Base-by-base conservation (phyloP, 805 yeast species). In the Metschnikowia gelsemii region DNA sequence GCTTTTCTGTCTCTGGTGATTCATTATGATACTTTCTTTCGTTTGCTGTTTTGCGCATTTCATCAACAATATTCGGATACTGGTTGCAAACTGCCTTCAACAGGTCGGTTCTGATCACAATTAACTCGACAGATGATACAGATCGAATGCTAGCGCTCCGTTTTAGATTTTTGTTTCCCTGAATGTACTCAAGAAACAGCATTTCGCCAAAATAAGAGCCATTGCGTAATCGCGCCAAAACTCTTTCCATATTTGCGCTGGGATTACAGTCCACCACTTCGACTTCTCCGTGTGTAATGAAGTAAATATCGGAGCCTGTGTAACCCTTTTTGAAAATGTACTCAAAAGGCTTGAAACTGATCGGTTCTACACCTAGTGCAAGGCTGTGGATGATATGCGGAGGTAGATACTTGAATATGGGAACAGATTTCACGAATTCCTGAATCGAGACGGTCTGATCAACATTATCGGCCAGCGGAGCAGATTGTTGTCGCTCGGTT, bases 201-300 rank as follows among this genome's bases (percentile, higher is more conserved):
- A 84, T 80, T 58, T 84, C 91, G 17, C 93, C 93, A 62, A 84
- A 83, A 60, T 81, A 83, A 24, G 80, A 73, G 16, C 85, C 87
- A 12, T 78, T 61, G 2, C 78, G 72, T 19, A 85, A 62, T 43
- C 87, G 69, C 3, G 86, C 88, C 27, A 79, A 57, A 1, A 73
- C 64, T 25, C 63, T 61, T 38, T 73, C 78, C 14, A 64, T 62
- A 24, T 39, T 38, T 4, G 45, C 31, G 8, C 36, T 42, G 16
- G 54, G 46, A 3, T 50, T 51, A 20, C 29, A 21, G 41, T 63
- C 78, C 7, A 83, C 44, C 0, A 83, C 87, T 56, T 85, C 90
- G 4, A 83, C 86, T 51, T 79, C 82, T 8, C 93, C 93, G 49
- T 66, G 70, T 7, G 80, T 75, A 19, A 84, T 73, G 53, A 84